A percentile compares a stretch with the other conserved stretches of the same genome.
phyloP scores from a whole-genome alignment of 2,329 filamentous ascomycete species.

The Aspergillus candidus region DNA sequence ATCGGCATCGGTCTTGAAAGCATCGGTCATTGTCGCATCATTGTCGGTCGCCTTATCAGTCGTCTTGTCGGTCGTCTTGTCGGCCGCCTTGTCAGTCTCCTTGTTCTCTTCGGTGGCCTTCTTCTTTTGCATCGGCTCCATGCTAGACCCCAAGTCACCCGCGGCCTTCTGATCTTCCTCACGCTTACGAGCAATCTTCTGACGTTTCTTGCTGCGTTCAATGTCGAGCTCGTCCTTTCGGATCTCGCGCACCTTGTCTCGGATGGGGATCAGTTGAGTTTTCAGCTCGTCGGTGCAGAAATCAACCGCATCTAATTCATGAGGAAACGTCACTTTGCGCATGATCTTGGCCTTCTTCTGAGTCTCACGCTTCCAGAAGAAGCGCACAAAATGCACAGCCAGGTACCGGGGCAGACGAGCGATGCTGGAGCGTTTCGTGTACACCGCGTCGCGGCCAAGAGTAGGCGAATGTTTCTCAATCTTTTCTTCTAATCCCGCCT shows the following conservation, averaged over 20 bases:
- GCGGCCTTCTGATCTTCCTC: constrained; percentile 47
- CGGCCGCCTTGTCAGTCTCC: constrained; percentile 42
- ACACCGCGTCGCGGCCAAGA: constrained; percentile 70
- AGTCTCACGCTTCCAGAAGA: constrained; percentile 93
- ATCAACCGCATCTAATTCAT: constrained; percentile 86
- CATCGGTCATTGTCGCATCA: constrained; percentile 66
- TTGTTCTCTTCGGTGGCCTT: constrained; percentile 47
- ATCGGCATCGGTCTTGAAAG: constrained; percentile 89
- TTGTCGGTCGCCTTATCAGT: constrained; percentile 50
- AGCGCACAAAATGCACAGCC: constrained; percentile 94
- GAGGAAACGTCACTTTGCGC: constrained; percentile 94
- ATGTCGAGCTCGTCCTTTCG: constrained; percentile 93
- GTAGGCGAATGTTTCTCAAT: constrained; percentile 81
- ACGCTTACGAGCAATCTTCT: constrained; percentile 62
- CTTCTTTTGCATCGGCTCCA: constrained; percentile 44
- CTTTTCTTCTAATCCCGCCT: constrained; percentile 75
- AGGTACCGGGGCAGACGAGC: constrained; percentile 89
- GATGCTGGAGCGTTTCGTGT: constrained; percentile 88
- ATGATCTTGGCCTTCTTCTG: constrained; percentile 99
- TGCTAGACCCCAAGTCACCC: constrained; percentile 22
- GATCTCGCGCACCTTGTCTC: constrained; percentile 92
- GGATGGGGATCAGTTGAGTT: constrained; percentile 77
- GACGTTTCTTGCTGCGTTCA: constrained; percentile 83
- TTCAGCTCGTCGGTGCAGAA: constrained; percentile 90
- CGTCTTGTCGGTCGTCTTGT: constrained; percentile 43